These are phyloP conservation scores for Mycena galopus DNA, from an alignment of 768 basidiomycete species.

Conservation along the genomic window DNA sequence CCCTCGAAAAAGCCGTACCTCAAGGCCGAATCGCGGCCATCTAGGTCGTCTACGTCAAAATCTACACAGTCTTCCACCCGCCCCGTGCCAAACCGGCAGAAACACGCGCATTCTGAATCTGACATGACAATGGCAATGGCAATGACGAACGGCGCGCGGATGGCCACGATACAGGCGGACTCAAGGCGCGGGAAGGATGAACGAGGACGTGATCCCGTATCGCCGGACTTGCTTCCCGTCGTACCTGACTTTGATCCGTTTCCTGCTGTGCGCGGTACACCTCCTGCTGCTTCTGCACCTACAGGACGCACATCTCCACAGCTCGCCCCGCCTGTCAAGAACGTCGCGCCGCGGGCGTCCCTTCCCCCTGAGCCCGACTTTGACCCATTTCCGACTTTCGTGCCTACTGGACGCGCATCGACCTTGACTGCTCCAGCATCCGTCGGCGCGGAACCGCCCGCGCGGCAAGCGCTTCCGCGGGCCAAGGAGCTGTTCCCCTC, in stretches of 20 bases:
- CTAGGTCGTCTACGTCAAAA: neutral
- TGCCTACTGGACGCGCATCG: neutral
- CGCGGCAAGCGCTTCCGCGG: too few relatives aligned
- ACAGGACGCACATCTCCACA: neutral
- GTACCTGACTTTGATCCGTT: constrained; percentile 2
- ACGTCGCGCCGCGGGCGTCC: neutral
- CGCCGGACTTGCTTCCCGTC: neutral
- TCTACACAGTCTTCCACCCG: neutral
- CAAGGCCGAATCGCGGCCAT: neutral
- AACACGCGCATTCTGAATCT: neutral
- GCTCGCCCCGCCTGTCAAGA: neutral
- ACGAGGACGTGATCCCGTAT: neutral
- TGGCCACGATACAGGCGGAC: neutral
- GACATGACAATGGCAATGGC: neutral
- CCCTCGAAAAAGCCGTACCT: too few relatives aligned
- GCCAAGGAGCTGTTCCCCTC: neutral
- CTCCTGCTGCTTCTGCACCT: neutral
- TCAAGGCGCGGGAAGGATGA: neutral
- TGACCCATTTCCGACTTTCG: neutral
- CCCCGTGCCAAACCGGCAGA: neutral
- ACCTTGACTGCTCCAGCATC: too few relatives aligned
- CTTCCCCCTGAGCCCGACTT: neutral
- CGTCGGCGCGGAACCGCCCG: too few relatives aligned
- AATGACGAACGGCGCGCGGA: neutral
- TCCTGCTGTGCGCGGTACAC: neutral